Base-by-base conservation (phyloP, 73 alveolate genomes). In the Halteria grandinella region DNA sequence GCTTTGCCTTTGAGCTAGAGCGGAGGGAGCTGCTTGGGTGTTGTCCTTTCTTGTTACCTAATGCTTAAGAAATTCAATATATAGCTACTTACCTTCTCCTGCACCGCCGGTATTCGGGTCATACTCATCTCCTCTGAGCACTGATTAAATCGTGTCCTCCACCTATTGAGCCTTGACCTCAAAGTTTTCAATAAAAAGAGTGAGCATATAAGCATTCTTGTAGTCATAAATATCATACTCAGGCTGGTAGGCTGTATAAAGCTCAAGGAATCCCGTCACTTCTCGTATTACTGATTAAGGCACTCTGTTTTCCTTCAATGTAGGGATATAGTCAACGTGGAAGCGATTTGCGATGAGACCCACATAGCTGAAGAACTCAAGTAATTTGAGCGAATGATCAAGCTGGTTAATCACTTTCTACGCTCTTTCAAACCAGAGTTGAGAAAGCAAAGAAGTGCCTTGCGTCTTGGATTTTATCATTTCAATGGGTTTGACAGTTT, bases 341-440 rank as follows among this genome's bases (percentile, higher is more conserved):
- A 74, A 33, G 27, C 73, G 55, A 58, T 74, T 12, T 1, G 34
- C 27, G 24, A 74, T 74, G 28, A 53, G 15, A 15, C 75, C 33
- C 24, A 50, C 18, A 40, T 74, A 74, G 8, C 48, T 45, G 2
- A 62, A 40, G 78, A 62, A 62, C 3, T 62, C 78, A n/a, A 62
- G 27, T 5, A 74, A 17, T 21, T 37, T 57, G 1, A 17, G 21
- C n/a, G 57, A 28, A 59, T 53, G 69, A 11, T 52, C 77, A 7
- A 62, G 20, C 17, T 59, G 21, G 11, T 28, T 36, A 10, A 27
- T 10, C 2, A 74, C 72, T 33, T 74, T 62, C 31, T 77, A 74
- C 1, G 82, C 89, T 62, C 89, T 77, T 63, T 77, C 81, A 47
- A 77, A 60, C 89, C 89, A 77, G 34, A 77, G 49, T n/a, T 53